These are phyloP conservation scores for Helicocarpus griseus DNA, from an alignment of 2,329 filamentous ascomycete genomes.

Conservation along the genomic window DNA sequence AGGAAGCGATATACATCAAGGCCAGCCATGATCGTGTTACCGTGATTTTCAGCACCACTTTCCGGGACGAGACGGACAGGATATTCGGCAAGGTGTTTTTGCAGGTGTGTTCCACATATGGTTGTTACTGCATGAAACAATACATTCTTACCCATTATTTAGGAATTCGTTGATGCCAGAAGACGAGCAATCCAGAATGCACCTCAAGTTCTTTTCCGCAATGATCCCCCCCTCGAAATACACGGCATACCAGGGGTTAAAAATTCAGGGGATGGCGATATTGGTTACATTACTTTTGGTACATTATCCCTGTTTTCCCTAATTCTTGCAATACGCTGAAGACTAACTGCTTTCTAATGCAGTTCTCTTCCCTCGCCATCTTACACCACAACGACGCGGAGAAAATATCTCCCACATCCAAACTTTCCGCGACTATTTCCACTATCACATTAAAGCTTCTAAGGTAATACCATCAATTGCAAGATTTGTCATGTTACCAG, in stretches of 20 bases:
- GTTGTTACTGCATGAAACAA: neutral
- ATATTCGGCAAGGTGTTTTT: constrained; percentile 98
- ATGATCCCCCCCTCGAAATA: constrained; percentile 85
- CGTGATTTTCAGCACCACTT: constrained; percentile 97
- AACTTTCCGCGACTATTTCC: constrained; percentile 99
- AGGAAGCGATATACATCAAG: constrained; percentile 98
- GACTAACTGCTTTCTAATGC: constrained; percentile 10
- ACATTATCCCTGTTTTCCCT: constrained; percentile 20
- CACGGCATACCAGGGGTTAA: constrained; percentile 77
- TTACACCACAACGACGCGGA: constrained; percentile 79
- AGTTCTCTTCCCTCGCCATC: constrained; percentile 93
- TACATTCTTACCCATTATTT: constrained; percentile 2
- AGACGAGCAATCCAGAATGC: constrained; percentile 92
- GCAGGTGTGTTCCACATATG: constrained; percentile 40
- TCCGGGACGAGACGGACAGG: constrained; percentile 93
- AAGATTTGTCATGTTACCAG: neutral
- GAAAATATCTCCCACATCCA: constrained; percentile 99
- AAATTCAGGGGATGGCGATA: constrained; percentile 66
- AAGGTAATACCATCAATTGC: constrained; percentile 48
- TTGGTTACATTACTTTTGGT: constrained; percentile 99
- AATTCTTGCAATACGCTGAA: neutral
- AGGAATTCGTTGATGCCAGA: constrained; percentile 93
- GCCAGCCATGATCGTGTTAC: constrained; percentile 95
- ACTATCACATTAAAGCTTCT: constrained; percentile 99
- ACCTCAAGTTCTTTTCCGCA: constrained; percentile 91